Base-by-base conservation (phyloP, 768 basidiomycete species). In the Ephemerocybe angulata region DNA sequence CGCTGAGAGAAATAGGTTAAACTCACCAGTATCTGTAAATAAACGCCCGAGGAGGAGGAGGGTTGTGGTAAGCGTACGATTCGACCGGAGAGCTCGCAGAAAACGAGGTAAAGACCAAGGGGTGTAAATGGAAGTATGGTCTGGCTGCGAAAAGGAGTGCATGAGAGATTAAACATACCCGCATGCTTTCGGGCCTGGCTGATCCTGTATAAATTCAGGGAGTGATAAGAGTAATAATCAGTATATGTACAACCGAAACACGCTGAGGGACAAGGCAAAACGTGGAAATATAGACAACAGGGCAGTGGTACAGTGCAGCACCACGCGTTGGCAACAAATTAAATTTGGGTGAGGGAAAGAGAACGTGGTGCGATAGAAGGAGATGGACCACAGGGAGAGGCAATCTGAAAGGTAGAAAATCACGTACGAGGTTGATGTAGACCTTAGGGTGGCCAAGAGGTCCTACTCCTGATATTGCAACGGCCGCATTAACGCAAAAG, bases 391-490 rank as follows among this genome's bases (percentile, higher is more conserved):
- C n/a, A 35, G 21, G 4, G 2, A 19, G 30, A 50, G 13, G 29
- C 19, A 13, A 27, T 21, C 5, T n/a, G 17, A 50, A 35, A 21
- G 48, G 17, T 30, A 11, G 21, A 15, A 50, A 50, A 53, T 17
- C 37, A 74, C 89, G 57, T 62, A 93, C 94, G 67, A 99, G 70
- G 75, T 98, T 98, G 70, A 99, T 93, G 66, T 83, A 98, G 57
- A 98, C 85, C 76, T 93, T 95, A 4, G 97, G 97, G 68, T 99
- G 97, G 22, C 97, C 97, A 27, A 99, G 80, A 40, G 97, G 83
- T 11, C 96, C 97, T 67, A 86, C 87, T 72, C 96, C 96, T 98
- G 67, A 53, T 54, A 19, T 41, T 6, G 5, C 6, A 54, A 50
- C 4, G n/a, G 13, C 54, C 49, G 49, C 48, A 38, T 24, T n/a